Evolutionary conservation across 257 asterid species (phyloP).

Genomic region (Solanum infundibuliforme): DNA sequence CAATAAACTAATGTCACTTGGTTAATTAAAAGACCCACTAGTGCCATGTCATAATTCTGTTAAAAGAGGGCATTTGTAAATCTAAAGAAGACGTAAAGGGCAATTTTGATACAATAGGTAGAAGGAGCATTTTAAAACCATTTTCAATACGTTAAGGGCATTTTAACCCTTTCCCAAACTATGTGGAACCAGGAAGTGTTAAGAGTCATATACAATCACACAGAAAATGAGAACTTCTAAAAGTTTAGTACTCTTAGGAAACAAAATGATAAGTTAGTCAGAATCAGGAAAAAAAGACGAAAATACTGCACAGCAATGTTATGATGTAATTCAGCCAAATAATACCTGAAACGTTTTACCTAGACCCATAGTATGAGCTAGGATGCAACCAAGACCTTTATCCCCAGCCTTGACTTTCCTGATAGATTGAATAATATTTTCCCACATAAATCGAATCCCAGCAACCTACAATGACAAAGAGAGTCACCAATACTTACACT

Average conservation of each 20-base stretch:
- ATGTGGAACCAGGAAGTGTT: neutral
- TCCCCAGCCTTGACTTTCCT: conserved; percentile 78
- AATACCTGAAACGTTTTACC: conserved; percentile 97
- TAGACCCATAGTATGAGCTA: conserved; percentile 99
- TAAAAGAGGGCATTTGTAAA: neutral
- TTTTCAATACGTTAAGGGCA: neutral
- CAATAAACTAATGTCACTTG: neutral
- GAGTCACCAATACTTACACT: neutral
- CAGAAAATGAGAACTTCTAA: neutral
- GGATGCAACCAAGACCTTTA: conserved; percentile 96
- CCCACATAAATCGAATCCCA: conserved; percentile 97
- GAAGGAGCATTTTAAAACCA: neutral
- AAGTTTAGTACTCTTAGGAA: neutral
- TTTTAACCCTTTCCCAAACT: neutral
- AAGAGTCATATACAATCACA: neutral
- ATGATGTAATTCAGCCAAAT: conserved; percentile 3
- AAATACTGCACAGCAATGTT: neutral
- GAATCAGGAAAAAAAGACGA: neutral
- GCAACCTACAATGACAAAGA: conserved; percentile 42
- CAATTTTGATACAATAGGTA: neutral
- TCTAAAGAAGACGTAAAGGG: neutral
- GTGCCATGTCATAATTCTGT: neutral
- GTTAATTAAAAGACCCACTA: neutral
- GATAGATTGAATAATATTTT: conserved; percentile 78
- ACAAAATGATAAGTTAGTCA: neutral